Conservation (phyloP, 108 stramenopile species). For the Aurantiochytrium sp. region DNA sequence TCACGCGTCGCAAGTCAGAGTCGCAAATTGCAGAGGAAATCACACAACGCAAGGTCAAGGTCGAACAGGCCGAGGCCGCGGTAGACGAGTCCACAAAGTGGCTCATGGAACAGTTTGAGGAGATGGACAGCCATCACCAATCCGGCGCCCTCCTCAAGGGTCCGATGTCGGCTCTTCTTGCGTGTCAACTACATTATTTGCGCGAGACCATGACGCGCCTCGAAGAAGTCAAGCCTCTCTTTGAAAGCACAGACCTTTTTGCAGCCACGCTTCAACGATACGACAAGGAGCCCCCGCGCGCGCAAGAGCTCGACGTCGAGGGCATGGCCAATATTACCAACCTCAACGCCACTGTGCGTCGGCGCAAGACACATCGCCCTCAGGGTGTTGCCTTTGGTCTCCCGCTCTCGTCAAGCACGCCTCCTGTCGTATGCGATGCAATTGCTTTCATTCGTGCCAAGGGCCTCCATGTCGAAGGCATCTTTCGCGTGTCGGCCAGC, state of each 20-base stretch:
- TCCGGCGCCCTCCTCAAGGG: background rate
- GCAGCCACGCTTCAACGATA: background rate
- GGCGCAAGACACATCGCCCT: background rate
- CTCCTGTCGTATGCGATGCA: background rate
- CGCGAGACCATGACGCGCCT: background rate
- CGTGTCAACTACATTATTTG: background rate
- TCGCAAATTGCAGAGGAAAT: background rate
- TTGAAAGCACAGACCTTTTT: background rate
- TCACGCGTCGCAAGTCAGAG: background rate
- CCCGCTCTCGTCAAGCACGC: background rate
- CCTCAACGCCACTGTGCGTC: background rate
- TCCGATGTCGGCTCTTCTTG: background rate
- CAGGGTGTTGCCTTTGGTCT: background rate
- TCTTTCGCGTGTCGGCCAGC: background rate
- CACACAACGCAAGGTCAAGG: background rate
- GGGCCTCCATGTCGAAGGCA: background rate
- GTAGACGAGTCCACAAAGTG: background rate
- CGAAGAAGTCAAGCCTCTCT: background rate
- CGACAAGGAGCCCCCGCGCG: conserved; percentile 1
- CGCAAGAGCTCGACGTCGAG: background rate
- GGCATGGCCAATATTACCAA: conserved; percentile 9
- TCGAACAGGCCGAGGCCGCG: background rate
- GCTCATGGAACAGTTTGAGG: background rate
- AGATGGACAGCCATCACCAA: background rate
- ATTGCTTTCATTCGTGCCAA: background rate